A percentile compares a stretch with the other conserved stretches of the same genome.
Evolutionary conservation across 768 basidiomycete genomes (phyloP).

Genomic region (Guyanaporus albipodus): DNA sequence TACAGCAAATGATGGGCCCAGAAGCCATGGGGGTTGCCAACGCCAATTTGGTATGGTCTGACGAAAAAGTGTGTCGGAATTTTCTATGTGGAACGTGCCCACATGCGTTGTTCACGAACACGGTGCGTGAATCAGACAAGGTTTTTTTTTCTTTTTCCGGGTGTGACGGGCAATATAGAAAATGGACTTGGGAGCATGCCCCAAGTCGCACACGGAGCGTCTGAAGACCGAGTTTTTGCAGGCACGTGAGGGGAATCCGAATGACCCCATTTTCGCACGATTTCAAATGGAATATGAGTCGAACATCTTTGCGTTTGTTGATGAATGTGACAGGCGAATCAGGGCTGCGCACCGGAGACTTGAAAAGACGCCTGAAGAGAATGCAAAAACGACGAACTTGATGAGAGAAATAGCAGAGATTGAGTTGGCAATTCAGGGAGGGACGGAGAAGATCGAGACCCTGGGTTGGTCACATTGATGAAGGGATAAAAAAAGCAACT

Average conservation of each 20-base stretch:
- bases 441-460: conserved; percentile 96
- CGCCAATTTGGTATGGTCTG: conserved; percentile 87
- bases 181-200: conserved; percentile 99
- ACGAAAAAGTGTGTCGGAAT: conserved; percentile 98
- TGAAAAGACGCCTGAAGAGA: conserved; percentile 99
- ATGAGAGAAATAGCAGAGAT: conserved; percentile 99
- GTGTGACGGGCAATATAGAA: conserved; percentile 45
- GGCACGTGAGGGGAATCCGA: conserved; percentile 70
- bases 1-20: conserved; percentile 99
- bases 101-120: conserved; percentile 96
- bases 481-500: conserved; percentile 1
- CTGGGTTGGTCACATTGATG: conserved; percentile 53
- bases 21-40: conserved; percentile 98
- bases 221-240: conserved; percentile 87
- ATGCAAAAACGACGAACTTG: conserved; percentile 96
- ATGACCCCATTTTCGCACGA: conserved; percentile 74
- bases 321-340: conserved; percentile 97
- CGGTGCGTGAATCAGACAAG: conserved; percentile 68
- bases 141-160: not conserved
- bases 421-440: conserved; percentile 96
- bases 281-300: conserved; percentile 96
- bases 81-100: conserved; percentile 99
- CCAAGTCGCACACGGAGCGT: conserved; percentile 93
- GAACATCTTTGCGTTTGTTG: conserved; percentile 94
- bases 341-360: conserved; percentile 88